phyloP scores from a whole-genome alignment of 228 moss, liverwort and hornwort species.

The Sphagnum fallax region DNA sequence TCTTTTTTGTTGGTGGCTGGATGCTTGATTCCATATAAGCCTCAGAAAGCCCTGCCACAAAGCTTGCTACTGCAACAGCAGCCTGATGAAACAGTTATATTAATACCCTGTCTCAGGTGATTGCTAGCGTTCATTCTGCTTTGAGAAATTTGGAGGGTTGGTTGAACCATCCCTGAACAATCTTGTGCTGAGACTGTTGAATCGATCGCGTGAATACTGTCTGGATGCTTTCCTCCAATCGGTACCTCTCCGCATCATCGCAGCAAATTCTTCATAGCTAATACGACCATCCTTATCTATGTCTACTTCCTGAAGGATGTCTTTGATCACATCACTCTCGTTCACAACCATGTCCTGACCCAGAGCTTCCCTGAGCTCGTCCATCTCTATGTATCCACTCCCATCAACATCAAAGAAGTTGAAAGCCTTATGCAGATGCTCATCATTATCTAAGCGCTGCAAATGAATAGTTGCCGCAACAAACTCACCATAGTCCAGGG shows the following conservation, averaged over 20 bases:
- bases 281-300: constrained; percentile 55
- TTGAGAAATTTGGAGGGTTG: constrained; percentile 24
- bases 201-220: constrained; percentile 60
- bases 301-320: constrained; percentile 48
- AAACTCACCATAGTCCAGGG: constrained; percentile 65
- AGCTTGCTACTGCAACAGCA: too few species aligned
- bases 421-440: constrained; percentile 61
- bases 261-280: constrained; percentile 54
- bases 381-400: constrained; percentile 59
- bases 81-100: too few species aligned
- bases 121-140: too few species aligned
- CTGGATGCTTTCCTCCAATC: constrained; percentile 66
- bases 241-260: constrained; percentile 55
- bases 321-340: constrained; percentile 35
- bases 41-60: too few species aligned
- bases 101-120: too few species aligned
- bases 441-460: constrained; percentile 64
- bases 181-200: constrained; percentile 56
- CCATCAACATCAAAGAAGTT: constrained; percentile 51
- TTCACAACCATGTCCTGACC: constrained; percentile 13
- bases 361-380: constrained; percentile 55
- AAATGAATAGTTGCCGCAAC: constrained; percentile 71
- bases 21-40: too few species aligned
- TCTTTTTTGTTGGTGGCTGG: too few species aligned
- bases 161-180: constrained; percentile 50